Base-by-base conservation (phyloP, 352 stramenopile genomes). In the Globisporangium iwayamae region DNA sequence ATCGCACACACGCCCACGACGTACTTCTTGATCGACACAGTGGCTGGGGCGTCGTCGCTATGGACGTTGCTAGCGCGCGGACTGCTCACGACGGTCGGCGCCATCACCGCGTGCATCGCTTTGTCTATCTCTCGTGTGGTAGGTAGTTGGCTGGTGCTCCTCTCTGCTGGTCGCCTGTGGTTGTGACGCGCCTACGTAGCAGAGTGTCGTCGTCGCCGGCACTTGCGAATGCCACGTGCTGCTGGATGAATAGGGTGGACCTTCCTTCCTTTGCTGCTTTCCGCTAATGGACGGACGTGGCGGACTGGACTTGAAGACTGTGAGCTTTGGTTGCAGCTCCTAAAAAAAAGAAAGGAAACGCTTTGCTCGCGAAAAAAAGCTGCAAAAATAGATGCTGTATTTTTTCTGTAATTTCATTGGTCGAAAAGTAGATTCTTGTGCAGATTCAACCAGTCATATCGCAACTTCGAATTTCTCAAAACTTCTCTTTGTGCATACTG, bases 1-100 rank as follows among this genome's bases (percentile, higher is more conserved):
- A 99, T 99, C 50, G 97, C 97, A 70, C 97, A 99, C 47, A 99
- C 96, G 36, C 97, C 97, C 6, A 99, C 83, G 14, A 94, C 83
- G 64, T 94, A 93, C 66, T 88, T 90, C 39, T 71, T 72, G 47
- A 85, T 53, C 39, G 38, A 41, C 10, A 28, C 30, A 14, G 56
- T 1, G 6, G 47, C 2, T 3, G 56, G 22, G 13, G 47, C 25
- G 36, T 67, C 65, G 38, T 67, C 39, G 32, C 30, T 4, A 60
- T 43, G 34, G 39, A 4, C 7, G 38, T 36, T 36, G 32, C 32
- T 36, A 36, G 11, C 45, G 30, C 30, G 48, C 34, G 59, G 59
- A 25, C 47, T 56, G 16, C 34, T 57, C 20, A 36, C 53, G 32
- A 32, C n/a, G 8, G 36, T 48, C 34, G 32, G 39, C 43, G 54